These are phyloP conservation scores for Tolypocladium nubicola DNA, from an alignment of 2,329 filamentous ascomycete species.

Conservation along the genomic window DNA sequence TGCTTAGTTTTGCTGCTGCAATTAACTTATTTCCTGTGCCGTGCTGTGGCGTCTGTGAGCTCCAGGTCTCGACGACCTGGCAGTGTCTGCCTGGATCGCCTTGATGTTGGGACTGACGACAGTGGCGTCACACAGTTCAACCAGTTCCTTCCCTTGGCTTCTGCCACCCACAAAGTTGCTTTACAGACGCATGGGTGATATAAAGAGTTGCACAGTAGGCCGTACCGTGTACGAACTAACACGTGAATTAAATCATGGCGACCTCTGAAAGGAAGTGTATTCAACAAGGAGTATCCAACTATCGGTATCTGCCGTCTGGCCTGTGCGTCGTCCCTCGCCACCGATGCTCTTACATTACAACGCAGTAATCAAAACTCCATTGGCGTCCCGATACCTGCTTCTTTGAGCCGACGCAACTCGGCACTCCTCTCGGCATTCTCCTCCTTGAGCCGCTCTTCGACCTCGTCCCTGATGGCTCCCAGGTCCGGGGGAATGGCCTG, in stretches of 20 bases:
- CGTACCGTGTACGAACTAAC: neutral
- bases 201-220: neutral
- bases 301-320: neutral
- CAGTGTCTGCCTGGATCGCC: neutral
- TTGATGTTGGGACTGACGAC: neutral
- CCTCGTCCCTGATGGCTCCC: conserved; percentile 53
- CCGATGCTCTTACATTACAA: neutral
- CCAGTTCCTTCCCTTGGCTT: neutral
- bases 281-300: neutral
- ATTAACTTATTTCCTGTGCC: neutral
- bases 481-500: conserved; percentile 71
- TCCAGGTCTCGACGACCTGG: neutral
- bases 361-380: conserved; percentile 37
- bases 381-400: conserved; percentile 45
- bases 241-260: neutral
- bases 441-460: conserved; percentile 58
- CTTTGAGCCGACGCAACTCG: conserved; percentile 36
- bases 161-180: neutral
- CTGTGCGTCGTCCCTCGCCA: neutral
- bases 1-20: neutral
- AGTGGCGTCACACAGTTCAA: neutral
- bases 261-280: neutral
- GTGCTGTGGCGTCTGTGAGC: neutral
- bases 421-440: conserved; percentile 50
- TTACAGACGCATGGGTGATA: neutral